Percentiles rank a stretch among this genome's conserved stretches.
These are phyloP conservation scores for Fusarium musae DNA, from an alignment of 2,329 filamentous ascomycete genomes.

Conservation along the genomic window DNA sequence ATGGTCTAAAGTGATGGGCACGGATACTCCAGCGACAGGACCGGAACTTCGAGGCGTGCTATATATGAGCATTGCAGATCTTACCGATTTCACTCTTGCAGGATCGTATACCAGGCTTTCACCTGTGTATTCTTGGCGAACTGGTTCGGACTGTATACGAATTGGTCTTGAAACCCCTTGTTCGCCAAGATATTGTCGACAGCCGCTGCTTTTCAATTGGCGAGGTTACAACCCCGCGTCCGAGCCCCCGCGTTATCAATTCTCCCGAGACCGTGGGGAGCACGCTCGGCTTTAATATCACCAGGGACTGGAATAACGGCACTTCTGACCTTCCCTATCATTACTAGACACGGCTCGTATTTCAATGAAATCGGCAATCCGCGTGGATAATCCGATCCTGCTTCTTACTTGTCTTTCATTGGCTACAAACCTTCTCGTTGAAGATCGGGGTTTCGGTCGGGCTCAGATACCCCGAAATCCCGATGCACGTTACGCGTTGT, in stretches of 20 bases:
- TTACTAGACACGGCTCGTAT: not conserved
- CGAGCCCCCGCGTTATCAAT: not conserved
- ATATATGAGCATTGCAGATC: not conserved
- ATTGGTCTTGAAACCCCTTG: not conserved
- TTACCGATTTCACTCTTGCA: not conserved
- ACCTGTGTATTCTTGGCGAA: not conserved
- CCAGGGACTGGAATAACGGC: not conserved
- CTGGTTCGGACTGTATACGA: not conserved
- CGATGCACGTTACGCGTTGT: not conserved
- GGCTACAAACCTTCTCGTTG: not conserved
- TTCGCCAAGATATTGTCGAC: not conserved
- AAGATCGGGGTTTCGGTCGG: not conserved
- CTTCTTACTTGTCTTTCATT: not conserved
- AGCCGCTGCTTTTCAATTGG: not conserved
- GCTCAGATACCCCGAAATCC: not conserved
- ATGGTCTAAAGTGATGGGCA: too few species aligned
- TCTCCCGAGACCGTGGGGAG: not conserved
- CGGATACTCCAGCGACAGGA: accelerated
- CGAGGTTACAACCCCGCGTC: not conserved
- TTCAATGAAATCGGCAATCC: not conserved
- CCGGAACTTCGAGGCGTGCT: accelerated
- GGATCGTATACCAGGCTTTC: not conserved
- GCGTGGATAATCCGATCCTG: accelerated
- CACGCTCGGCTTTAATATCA: not conserved
- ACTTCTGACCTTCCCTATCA: not conserved